Base-by-base conservation (phyloP, 805 yeast genomes). In the Metschnikowia anglica region DNA sequence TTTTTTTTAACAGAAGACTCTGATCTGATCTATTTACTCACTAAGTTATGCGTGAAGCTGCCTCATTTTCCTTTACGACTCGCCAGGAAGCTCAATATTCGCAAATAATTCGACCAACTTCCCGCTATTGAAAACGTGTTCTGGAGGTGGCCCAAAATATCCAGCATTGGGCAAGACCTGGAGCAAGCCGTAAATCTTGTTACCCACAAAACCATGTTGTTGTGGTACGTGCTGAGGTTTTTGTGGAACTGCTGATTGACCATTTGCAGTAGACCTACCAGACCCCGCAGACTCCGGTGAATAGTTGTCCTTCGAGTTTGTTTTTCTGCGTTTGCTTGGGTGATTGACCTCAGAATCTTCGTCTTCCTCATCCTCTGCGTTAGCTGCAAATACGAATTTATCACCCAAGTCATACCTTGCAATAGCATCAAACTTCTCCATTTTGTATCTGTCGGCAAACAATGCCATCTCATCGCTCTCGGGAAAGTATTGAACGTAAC, bases 401-500 rank as follows among this genome's bases (percentile, higher is more conserved):
- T 42, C 47, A 5, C 66, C 71, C 37, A 69, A 55, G 46, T 73
- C 78, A 41, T 56, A 61, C 39, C 52, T 51, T 20, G 61, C 63
- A 21, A 70, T 65, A 33, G 69, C 72, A 46, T 73, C 66, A 11
- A 64, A 41, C 25, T 56, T 60, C 20, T 63, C 62, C 20, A 64
- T 60, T 34, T 67, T 66, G 51, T 75, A 58, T 52, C 77, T 53
- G 60, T 66, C 68, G 31, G 62, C 58, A 34, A 62, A 68, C 51
- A 61, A 66, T 28, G 52, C 65, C 39, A 56, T 62, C 41, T 68
- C 66, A 34, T 75, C 72, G 23, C 77, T 83, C 4, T 79, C 76
- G 0, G 90, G 86, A 60, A 87, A 89, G 26, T 74, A 63, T 47
- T 79, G 81, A 24, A 73, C 66, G 61, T 75, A 89, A 48, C 95